Base-by-base conservation (phyloP, 148 eudicot species). In the Polygonum aviculare region DNA sequence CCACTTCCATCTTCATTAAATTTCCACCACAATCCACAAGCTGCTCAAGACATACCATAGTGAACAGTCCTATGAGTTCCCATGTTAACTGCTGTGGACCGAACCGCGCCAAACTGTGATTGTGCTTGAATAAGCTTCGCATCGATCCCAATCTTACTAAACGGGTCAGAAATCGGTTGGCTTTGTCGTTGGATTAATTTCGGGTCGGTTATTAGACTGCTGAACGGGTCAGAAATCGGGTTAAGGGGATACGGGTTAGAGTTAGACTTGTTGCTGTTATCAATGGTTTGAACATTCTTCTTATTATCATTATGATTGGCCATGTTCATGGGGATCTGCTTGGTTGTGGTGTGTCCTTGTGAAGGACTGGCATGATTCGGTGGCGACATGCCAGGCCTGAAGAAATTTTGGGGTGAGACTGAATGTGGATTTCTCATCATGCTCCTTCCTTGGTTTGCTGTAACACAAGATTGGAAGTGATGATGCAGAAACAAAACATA, bases 381-480 rank as follows among this genome's bases (percentile, higher is more conserved):
- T 2, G 76, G 79, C 1, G 76, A 12, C 72, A 67, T 84, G 22
- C 83, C 69, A 40, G 74, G 52, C 72, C 83, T 82, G 67, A 73
- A 80, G 75, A 59, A 75, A 71, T 82, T 83, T 69, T 89, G 88
- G 4, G 91, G 87, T 19, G 91, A 78, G 36, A 81, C 18, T 36
- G 40, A 87, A 9, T 86, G 82, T 12, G 85, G 83, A 44, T 44
- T 44, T 47, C 81, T 83, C 59, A 55, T 51, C 55, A 65, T 26
- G 60, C 15, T 26, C 40, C 40, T 72, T 31, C 59, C 94, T 12
- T 90, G 88, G 59, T 85, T 90, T 51, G 91, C 87, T 82, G 89
- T 84, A 31, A 78, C 45, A 33, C 48, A 26, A 33, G 33, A 36
- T 65, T 33, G 41, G 44, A 65, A 57, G 39, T 47, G 45, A 11